Base-by-base conservation (phyloP, 208 protist genomes). In the Acanthamoeba triangularis region DNA sequence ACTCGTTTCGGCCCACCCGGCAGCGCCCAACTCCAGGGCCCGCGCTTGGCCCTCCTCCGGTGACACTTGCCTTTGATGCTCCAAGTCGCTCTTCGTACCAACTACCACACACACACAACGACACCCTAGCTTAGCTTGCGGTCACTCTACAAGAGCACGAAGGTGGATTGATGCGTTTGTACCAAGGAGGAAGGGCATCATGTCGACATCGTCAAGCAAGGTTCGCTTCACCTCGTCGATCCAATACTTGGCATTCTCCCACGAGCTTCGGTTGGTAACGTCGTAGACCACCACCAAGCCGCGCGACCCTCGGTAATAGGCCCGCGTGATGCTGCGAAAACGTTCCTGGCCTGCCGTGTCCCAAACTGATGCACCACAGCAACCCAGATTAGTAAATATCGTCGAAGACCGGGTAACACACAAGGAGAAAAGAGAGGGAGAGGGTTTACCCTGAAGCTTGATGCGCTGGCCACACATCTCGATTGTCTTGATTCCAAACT, bases 391-490 rank as follows among this genome's bases (percentile, higher is more conserved):
- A 69, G 63, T 13, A 1, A 10, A 56, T 13, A 54, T 54, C 49
- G 5, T 13, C 13, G 49, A 5, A 54, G 49, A 54, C 13, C 49
- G 8, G 8, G 5, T 54, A 41, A 41, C 37, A 3, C 37, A 41
- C 59, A 16, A 16, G 59, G 14, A 80, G 35, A 16, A 49, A 49
- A 5, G 33, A 0, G 33, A 35, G n/a, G 63, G 63, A 23, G 63
- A 37, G 63, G 23, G 63, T 5, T 7, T 59, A 95, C 99, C 99
- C 93, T 99, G 99, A 88, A 99, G 97, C 97, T 99, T 99, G 63
- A 99, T 98, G 1, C 93, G 72, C 90, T 98, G 98, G 5, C 97
- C 98, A 84, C 87, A 47, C 20, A 96, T 35, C 18, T 97, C 96
- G 28, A 97, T 88, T 35, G 96, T 76, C 23, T 97, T 97, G 47